phyloP scores from a whole-genome alignment of 768 basidiomycete species.

The Obba rivulosa region DNA sequence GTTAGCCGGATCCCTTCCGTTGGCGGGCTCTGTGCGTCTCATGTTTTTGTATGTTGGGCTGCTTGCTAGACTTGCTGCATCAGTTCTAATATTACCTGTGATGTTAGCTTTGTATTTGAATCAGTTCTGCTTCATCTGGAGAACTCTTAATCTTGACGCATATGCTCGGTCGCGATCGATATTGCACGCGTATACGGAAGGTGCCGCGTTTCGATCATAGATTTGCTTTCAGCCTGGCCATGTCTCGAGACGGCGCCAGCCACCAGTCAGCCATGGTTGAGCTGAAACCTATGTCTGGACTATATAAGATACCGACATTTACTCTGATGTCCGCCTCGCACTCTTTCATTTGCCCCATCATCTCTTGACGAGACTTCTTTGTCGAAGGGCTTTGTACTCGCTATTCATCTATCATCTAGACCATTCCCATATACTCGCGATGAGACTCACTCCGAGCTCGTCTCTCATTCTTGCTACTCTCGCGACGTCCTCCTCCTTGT shows the following conservation, averaged over 20 bases:
- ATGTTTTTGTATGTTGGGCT: no score
- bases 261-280: background rate
- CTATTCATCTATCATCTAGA: slow-evolving; percentile 13
- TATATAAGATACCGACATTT: background rate
- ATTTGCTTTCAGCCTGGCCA: background rate
- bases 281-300: background rate
- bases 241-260: background rate
- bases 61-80: no score
- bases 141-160: no score
- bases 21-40: no score
- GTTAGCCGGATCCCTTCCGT: no score
- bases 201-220: background rate
- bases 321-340: slow-evolving; percentile 1
- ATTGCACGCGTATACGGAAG: background rate
- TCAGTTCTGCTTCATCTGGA: no score
- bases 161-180: background rate
- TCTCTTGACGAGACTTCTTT: slow-evolving; percentile 14
- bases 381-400: slow-evolving; percentile 7
- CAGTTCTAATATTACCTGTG: no score
- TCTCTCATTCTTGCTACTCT: slow-evolving; percentile 28
- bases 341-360: slow-evolving; percentile 15
- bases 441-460: slow-evolving; percentile 28
- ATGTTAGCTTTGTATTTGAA: no score
- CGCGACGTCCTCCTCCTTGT: slow-evolving; percentile 24
- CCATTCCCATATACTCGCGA: slow-evolving; percentile 12